Conservation (phyloP, 2,329 filamentous ascomycete genomes). For the Neoarthrinium moseri region DNA sequence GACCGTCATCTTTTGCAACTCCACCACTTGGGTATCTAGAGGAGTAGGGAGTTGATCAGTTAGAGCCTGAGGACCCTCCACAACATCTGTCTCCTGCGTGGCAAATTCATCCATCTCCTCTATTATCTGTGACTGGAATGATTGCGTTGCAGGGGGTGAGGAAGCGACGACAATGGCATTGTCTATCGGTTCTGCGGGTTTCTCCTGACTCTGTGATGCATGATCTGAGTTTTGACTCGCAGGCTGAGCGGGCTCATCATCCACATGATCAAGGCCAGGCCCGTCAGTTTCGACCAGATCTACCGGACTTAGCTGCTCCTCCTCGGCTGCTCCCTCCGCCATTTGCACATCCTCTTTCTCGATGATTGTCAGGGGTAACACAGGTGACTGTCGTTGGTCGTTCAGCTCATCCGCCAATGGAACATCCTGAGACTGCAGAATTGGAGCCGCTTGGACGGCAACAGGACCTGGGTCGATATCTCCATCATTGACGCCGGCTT, state of each 20-base stretch:
- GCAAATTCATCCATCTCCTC: constrained; percentile 8
- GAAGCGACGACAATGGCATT: constrained; percentile 12
- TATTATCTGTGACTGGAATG: constrained; percentile 14
- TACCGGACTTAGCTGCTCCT: too few species aligned
- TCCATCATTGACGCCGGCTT: constrained; percentile 13
- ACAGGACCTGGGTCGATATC: neutral
- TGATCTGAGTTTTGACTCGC: neutral
- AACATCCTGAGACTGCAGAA: too few species aligned
- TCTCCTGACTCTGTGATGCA: neutral
- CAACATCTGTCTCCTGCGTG: constrained; percentile 10
- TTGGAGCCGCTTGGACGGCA: too few species aligned
- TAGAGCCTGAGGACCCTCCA: constrained; percentile 6
- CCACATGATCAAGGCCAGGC: too few species aligned
- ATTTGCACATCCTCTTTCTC: too few species aligned
- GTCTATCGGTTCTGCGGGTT: neutral
- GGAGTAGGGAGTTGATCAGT: constrained; percentile 7
- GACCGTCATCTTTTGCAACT: neutral
- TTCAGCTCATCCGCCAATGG: too few species aligned
- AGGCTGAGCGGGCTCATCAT: neutral
- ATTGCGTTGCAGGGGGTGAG: constrained; percentile 23
- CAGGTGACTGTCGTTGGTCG: too few species aligned
- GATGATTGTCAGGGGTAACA: too few species aligned
- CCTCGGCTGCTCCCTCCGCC: too few species aligned
- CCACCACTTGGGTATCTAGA: neutral
- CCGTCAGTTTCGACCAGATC: too few species aligned